Evolutionary conservation across 148 eudicot genomes (phyloP), one percentile per base, ranked within the genome.

Genomic region (Cornus florida): DNA sequence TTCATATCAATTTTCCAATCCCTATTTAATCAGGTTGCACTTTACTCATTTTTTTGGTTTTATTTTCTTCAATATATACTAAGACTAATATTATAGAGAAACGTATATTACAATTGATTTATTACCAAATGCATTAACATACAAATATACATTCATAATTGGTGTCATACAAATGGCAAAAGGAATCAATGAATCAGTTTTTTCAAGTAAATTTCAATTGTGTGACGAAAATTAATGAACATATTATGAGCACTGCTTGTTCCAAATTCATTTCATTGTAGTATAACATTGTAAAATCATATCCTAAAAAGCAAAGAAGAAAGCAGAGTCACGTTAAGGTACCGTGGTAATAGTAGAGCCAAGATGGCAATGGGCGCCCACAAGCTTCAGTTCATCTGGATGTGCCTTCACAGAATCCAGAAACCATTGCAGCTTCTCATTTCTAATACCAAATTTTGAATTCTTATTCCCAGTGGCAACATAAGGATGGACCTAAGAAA

Each of bases 281-380:
- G 48, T 43, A 43, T 6, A 43, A 6, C 48, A 6, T 43, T 43
- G 48, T 8, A 43, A 43, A 43, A 43, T 43, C 48, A 43, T 43
- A 43, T 43, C 6, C 48, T 43, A 43, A 43, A 43, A 43, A 3
- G 8, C 48, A 43, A 43, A 43, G 48, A 43, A 43, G 48, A 6
- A 43, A 43, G 48, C 48, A 43, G 48, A 62, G 66, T 62, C 23
- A 20, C 20, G 23, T n/a, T 17, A 48, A 62, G 35, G 19, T 80
- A 96, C 98, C 94, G 93, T 91, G 77, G 98, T 92, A 66, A 96
- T 96, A 75, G 99, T 96, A 31, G 99, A 93, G 23, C 99, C 97
- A 75, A 92, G 94, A 88, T 93, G 99, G 81, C 99, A 93, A 83
- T 96, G 99, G 70, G 92, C 92, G 53, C 98, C 99, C 72, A 96